Conservation (phyloP, 1,284 basidiomycete species). For the Acaromyces ingoldii region DNA sequence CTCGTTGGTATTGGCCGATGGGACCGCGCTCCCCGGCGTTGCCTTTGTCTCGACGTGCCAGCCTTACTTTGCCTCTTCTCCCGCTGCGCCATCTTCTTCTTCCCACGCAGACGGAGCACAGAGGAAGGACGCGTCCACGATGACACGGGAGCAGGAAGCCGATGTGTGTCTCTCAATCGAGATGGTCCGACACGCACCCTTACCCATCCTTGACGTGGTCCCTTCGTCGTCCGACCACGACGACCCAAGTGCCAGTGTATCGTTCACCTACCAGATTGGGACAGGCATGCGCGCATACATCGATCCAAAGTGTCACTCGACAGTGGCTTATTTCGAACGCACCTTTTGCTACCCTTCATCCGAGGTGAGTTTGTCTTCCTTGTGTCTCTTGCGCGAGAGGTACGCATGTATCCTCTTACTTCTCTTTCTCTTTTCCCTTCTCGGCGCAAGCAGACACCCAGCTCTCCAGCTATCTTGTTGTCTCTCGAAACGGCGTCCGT, state of each 20-base stretch:
- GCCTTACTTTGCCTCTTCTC: slow-evolving; percentile 20
- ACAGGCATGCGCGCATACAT: slow-evolving; percentile 22
- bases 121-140: background rate
- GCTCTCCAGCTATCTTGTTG: background rate
- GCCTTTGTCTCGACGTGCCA: slow-evolving; percentile 40
- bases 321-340: slow-evolving; percentile 35
- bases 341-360: slow-evolving; percentile 28
- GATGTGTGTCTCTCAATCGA: slow-evolving; percentile 44
- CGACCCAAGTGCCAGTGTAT: too few relatives aligned
- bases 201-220: slow-evolving; percentile 19
- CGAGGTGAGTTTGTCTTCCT: too few relatives aligned
- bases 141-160: slow-evolving; percentile 18
- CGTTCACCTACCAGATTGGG: background rate
- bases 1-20: slow-evolving; percentile 35
- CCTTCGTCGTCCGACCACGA: too few relatives aligned
- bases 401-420: too few relatives aligned
- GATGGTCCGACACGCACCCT: slow-evolving; percentile 43
- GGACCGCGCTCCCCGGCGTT: slow-evolving; percentile 35
- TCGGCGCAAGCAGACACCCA: background rate
- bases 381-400: too few relatives aligned
- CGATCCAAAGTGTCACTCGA: slow-evolving; percentile 24
- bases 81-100: background rate
- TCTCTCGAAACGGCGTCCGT: too few relatives aligned
- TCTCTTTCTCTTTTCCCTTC: too few relatives aligned
- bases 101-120: background rate